Percentiles rank a stretch among this genome's conserved stretches.
Conservation (phyloP, 176 grass and related monocot genomes). For the Zoysia pacifica region DNA sequence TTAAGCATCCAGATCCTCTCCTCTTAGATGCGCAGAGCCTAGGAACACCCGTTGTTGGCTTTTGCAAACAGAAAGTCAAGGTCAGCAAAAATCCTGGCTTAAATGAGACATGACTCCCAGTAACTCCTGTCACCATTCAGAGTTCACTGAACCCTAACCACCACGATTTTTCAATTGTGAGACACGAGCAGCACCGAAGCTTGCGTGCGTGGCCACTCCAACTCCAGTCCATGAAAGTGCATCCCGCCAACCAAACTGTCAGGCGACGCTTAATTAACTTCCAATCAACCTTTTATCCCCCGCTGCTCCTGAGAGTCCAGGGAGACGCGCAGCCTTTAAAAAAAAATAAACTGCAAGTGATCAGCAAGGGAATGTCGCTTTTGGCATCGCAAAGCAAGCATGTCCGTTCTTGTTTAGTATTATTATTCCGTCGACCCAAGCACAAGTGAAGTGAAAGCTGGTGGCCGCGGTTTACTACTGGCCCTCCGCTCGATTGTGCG, state of each 20-base stretch:
- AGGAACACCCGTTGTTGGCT: neutral
- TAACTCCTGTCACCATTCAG: slow-evolving; percentile 23
- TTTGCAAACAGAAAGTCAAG: neutral
- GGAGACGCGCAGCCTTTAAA: slow-evolving; percentile 40
- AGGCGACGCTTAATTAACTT: slow-evolving; percentile 37
- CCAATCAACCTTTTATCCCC: slow-evolving; percentile 49
- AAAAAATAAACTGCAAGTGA: slow-evolving; percentile 41
- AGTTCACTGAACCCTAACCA: slow-evolving; percentile 15
- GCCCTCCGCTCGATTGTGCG: slow-evolving; percentile 26
- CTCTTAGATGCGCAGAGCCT: neutral
- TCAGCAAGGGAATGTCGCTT: slow-evolving; percentile 38
- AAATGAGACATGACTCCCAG: neutral
- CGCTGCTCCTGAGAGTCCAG: slow-evolving; percentile 2
- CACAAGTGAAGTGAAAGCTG: slow-evolving; percentile 28
- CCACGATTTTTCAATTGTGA: slow-evolving; percentile 23
- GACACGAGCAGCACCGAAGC: neutral
- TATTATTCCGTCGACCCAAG: slow-evolving; percentile 14
- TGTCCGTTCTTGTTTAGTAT: slow-evolving; percentile 42
- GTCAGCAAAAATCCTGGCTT: neutral
- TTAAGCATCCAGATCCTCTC: too few relatives aligned
- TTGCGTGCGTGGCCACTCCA: slow-evolving; percentile 1
- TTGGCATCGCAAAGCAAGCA: slow-evolving; percentile 27
- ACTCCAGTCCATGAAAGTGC: slow-evolving; percentile 31
- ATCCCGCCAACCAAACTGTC: neutral
- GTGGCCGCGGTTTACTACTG: slow-evolving; percentile 45